Base-by-base conservation (phyloP, 108 stramenopile species). In the Chaetoceros tenuissimus region DNA sequence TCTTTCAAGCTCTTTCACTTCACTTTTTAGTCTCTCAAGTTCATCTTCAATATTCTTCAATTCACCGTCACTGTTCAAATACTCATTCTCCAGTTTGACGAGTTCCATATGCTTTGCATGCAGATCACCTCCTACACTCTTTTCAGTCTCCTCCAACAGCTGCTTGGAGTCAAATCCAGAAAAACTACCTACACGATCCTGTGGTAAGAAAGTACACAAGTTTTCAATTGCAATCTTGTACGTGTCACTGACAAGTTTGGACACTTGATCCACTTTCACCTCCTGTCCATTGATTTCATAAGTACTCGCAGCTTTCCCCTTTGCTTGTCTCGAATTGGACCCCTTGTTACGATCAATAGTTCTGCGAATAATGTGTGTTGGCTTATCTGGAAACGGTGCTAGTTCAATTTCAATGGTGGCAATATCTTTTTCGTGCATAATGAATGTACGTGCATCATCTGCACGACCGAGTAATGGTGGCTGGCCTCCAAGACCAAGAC, bases 151-250 rank as follows among this genome's bases (percentile, higher is more conserved):
- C 1, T 76, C 24, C 29, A 96, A 61, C 2, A 96, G 71, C 23
- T 88, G 66, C 53, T 85, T 59, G 24, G 85, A 67, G 46, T 80
- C 59, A 59, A 92, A 79, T 20, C 83, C 89, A n/a, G 81, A 79
- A 62, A 98, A 98, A 44, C 64, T 77, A 5, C 93, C 91, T 3
- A 98, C 96, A 59, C 74, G 75, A 46, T 98, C 96, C 69, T 98
- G 98, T 5, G 98, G 98, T 18, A 98, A 62, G 55, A 98, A 95
- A 26, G 95, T 94, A 69, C 94, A 96, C 16, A 97, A 74, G 64
- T 98, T 98, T 58, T 94, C 86, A 58, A 98, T 77, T 10, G 79
- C 60, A 20, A 97, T 95, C 46, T 87, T 63, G 46, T 87, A 91
- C 19, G 60, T 55, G 44, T 66, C 61, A 10, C 56, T 22, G 13